Percentiles rank a stretch among this genome's conserved stretches.
Evolutionary conservation across 148 eudicot species (phyloP).

Genomic region (Salicornia ramosissima): DNA sequence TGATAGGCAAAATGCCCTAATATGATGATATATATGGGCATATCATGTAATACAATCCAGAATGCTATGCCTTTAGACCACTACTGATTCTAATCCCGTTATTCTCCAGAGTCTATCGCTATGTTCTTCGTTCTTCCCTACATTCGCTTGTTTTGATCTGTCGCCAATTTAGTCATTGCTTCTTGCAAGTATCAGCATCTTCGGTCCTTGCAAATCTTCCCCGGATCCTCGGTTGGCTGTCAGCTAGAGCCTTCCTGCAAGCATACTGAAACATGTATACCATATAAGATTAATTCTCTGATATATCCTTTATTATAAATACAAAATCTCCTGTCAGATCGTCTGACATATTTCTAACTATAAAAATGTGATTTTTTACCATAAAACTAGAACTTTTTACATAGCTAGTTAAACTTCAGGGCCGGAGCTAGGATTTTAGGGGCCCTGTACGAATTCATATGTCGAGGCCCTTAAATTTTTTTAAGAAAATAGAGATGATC

Average conservation of each 20-base stretch:
- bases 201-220: conserved; percentile 91
- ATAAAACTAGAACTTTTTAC: too few species aligned
- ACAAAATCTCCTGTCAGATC: too few species aligned
- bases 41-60: conserved; percentile 17
- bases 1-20: conserved; percentile 23
- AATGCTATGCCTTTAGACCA: conserved; percentile 19
- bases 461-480: too few species aligned
- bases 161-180: conserved; percentile 27
- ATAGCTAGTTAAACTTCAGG: too few species aligned
- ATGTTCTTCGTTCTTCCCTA: conserved; percentile 27
- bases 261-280: conserved; percentile 63
- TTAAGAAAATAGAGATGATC: too few species aligned
- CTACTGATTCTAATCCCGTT: conserved; percentile 15
- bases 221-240: conserved; percentile 90
- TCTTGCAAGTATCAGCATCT: conserved; percentile 46
- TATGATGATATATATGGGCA: conserved; percentile 16
- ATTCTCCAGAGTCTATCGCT: conserved; percentile 16
- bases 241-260: conserved; percentile 96
- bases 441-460: too few species aligned
- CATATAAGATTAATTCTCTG: conserved; percentile 5
- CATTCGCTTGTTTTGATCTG: conserved; percentile 4
- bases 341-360: too few species aligned
- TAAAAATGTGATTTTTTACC: too few species aligned
- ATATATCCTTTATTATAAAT: too few species aligned
- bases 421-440: too few species aligned